Evolutionary conservation across 306 rosid genomes (phyloP), one percentile per base, ranked within the genome.

Genomic region (Sechiopsis laciniata): DNA sequence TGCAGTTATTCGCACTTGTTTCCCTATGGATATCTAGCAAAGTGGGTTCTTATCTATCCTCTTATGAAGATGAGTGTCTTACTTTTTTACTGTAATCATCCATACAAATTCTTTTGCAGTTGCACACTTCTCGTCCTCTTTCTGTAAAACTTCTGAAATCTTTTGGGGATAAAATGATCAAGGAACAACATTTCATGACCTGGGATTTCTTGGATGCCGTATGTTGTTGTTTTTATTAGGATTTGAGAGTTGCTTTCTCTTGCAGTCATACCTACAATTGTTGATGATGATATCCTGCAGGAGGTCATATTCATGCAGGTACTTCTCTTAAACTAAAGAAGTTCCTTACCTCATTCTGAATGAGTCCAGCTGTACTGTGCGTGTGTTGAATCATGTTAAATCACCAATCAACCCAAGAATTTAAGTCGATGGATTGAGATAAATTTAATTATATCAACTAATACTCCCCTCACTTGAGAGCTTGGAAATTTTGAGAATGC

Each of bases 221-320:
- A 78, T 5, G 8, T 37, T 83, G 87, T 35, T 63, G 17, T 20
- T 32, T 61, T 17, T 12, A 42, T 53, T 19, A 56, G 51, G 55
- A 71, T 72, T 19, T 19, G 32, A 10, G 53, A 67, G 40, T 35
- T 72, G 1, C 50, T 16, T 45, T 12, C 50, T 81, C 74, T 12
- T 46, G 61, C 35, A 48, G 73, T 78, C 40, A 14, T 50, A 45
- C 48, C 75, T 46, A 54, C 24, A 50, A 20, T 62, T 40, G 56
- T 55, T 82, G 76, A 62, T 74, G 48, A 51, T 69, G 77, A 72
- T 46, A 13, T 84, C 78, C 79, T 61, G 42, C 79, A 90, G 97
- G 97, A 93, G 89, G 74, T 84, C 81, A 83, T 90, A 69, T 86
- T 90, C 75, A 77, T 90, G 96, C 88, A 88, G 98, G 98, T 90